Evolutionary conservation across 805 yeast genomes (phyloP), one percentile per base, ranked within the genome.

Genomic region (Vanderwaltozyma verrucispora): DNA sequence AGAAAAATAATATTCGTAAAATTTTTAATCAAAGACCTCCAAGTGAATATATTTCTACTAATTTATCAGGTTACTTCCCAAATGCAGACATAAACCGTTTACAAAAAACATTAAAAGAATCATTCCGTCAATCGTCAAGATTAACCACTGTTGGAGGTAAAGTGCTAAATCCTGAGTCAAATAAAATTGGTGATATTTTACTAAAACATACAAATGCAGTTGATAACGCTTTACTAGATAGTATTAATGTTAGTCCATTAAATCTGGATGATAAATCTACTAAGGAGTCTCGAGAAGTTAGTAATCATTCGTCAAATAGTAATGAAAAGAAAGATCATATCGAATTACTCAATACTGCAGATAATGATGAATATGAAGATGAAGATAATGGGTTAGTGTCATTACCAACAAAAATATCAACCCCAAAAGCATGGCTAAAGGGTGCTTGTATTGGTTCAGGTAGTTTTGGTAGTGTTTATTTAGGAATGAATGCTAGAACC

Each of bases 401-500:
- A 0, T 36, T 52, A 33, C 60, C 61, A 7, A 53, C 59, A 3
- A 49, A 49, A 25, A 43, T 56, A 29, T 63, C 63, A 4, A 81
- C 83, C 1, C 92, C 94, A 4, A 70, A 76, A 28, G 75, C 83
- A 30, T 92, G 98, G 98, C 70, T 87, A 31, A 82, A 82, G 49
- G 98, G 98, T 33, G 84, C 95, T 0, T 67, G 87, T 33, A 86
- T 92, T 46, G 98, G 98, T 0, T 79, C 89, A 9, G 98, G 98
- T 3, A 80, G 94, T 42, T 92, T 87, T 66, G 98, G 97, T 24
- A 78, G 85, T 2, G 98, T 92, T 2, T 88, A 81, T 44, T 64
- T 92, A 27, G 98, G 96, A 0, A 77, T 92, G 77, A 85, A 88
- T 54, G 82, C 95, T 1, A 61, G 80, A 25, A 87, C 95, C 0